phyloP scores from a whole-genome alignment of 306 rosid genomes.

The Vicia villosa region DNA sequence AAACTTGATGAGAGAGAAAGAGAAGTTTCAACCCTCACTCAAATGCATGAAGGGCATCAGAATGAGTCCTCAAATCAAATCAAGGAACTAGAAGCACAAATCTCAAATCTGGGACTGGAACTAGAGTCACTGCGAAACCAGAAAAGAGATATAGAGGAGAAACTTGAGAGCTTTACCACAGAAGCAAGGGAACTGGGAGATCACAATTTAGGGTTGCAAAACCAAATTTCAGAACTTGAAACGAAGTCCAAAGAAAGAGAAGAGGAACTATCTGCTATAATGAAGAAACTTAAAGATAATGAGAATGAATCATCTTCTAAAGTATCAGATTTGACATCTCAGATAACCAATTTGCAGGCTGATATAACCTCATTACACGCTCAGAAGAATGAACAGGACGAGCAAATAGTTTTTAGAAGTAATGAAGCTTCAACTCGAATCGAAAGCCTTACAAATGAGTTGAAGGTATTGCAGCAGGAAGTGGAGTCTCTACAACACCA shows the following conservation, averaged over 20 bases:
- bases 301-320: conserved; percentile 52
- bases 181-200: conserved; percentile 60
- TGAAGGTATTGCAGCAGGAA: conserved; percentile 60
- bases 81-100: too few species aligned
- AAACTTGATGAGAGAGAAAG: too few species aligned
- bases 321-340: conserved; percentile 60
- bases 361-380: conserved; percentile 48
- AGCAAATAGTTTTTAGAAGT: conserved; percentile 47
- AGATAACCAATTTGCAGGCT: conserved; percentile 52
- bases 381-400: conserved; percentile 64
- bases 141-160: too few species aligned
- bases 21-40: too few species aligned
- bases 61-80: too few species aligned
- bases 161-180: not conserved
- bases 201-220: conserved; percentile 44
- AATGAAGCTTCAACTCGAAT: conserved; percentile 63
- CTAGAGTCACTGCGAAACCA: too few species aligned
- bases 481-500: conserved; percentile 51
- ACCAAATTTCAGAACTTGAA: conserved; percentile 58
- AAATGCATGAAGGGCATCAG: too few species aligned
- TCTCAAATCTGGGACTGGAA: too few species aligned
- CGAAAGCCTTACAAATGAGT: conserved; percentile 54
- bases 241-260: conserved; percentile 55
- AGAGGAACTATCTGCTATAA: conserved; percentile 51
- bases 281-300: conserved; percentile 57